These are phyloP conservation scores for Chiua sp. DNA, from an alignment of 1,284 basidiomycete species.

Conservation along the genomic window DNA sequence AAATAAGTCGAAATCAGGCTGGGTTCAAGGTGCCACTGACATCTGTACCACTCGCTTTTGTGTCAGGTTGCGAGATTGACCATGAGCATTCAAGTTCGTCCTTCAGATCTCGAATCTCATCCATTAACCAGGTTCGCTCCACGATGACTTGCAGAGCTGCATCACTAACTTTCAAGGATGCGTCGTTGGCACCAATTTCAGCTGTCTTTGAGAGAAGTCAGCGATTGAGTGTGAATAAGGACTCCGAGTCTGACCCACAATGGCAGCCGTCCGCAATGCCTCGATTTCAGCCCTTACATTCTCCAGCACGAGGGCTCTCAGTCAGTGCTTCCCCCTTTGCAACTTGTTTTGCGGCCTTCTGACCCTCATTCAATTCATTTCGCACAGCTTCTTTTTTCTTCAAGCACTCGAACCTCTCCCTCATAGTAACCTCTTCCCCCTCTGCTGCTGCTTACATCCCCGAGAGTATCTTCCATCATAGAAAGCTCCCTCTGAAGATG, in stretches of 20 bases:
- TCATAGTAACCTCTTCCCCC: constrained; percentile 70
- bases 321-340: constrained; percentile 67
- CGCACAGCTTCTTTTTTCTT: constrained; percentile 76
- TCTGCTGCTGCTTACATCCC: constrained; percentile 80
- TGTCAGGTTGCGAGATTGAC: constrained; percentile 14
- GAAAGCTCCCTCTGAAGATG: constrained; percentile 84
- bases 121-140: constrained; percentile 53
- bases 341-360: constrained; percentile 68
- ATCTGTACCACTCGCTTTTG: constrained; percentile 10
- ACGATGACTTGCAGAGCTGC: constrained; percentile 46
- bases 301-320: constrained; percentile 77
- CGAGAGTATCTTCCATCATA: constrained; percentile 84
- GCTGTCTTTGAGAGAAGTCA: constrained; percentile 29
- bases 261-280: constrained; percentile 74
- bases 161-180: constrained; percentile 42
- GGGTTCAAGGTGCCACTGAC: constrained; percentile 19
- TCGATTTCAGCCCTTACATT: constrained; percentile 94
- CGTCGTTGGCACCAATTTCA: constrained; percentile 32
- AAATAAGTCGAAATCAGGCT: constrained; percentile 25
- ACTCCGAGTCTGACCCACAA: constrained; percentile 58
- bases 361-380: constrained; percentile 67
- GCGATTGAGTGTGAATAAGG: not conserved
- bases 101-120: constrained; percentile 59
- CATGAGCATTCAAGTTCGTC: constrained; percentile 49
- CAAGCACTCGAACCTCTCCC: constrained; percentile 69